phyloP scores from a whole-genome alignment of 1,284 basidiomycete genomes.

The Gymnopus androsaceus region DNA sequence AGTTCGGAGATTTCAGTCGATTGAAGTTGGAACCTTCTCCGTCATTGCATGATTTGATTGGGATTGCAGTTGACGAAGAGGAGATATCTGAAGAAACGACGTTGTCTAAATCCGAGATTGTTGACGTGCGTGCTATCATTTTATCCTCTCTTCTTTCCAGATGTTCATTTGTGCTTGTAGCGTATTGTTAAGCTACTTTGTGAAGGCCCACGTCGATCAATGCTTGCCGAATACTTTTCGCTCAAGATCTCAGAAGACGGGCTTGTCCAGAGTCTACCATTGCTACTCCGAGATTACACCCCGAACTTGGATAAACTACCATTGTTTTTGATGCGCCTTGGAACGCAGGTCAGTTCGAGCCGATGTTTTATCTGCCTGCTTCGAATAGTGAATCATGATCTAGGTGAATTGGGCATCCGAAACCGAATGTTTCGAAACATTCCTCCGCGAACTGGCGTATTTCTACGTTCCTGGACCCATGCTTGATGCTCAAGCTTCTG shows the following conservation, averaged over 20 bases:
- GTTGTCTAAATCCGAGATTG: slow-evolving; percentile 60
- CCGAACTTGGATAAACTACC: slow-evolving; percentile 88
- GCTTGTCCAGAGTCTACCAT: slow-evolving; percentile 73
- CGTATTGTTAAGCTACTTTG: slow-evolving; percentile 61
- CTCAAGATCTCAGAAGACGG: slow-evolving; percentile 69
- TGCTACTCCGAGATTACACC: slow-evolving; percentile 82
- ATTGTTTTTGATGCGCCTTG: slow-evolving; percentile 82
- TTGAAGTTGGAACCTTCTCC: slow-evolving; percentile 86
- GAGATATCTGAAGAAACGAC: slow-evolving; percentile 50
- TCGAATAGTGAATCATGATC: no score
- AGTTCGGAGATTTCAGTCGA: slow-evolving; percentile 84
- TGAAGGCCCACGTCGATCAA: slow-evolving; percentile 69
- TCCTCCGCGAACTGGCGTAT: slow-evolving; percentile 88
- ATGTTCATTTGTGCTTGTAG: slow-evolving; percentile 37
- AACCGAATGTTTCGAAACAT: slow-evolving; percentile 80
- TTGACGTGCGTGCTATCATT: slow-evolving; percentile 65
- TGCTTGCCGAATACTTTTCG: slow-evolving; percentile 94
- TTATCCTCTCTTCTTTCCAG: neutral
- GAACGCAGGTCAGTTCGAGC: slow-evolving; percentile 68
- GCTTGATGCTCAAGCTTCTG: slow-evolving; percentile 21
- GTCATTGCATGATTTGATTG: slow-evolving; percentile 67
- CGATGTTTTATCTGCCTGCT: neutral
- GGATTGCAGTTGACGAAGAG: slow-evolving; percentile 80
- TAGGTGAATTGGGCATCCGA: slow-evolving; percentile 91
- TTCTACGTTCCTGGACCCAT: slow-evolving; percentile 79